These are phyloP conservation scores for Cadophora gregata DNA, from an alignment of 2,329 filamentous ascomycete genomes.

Conservation along the genomic window DNA sequence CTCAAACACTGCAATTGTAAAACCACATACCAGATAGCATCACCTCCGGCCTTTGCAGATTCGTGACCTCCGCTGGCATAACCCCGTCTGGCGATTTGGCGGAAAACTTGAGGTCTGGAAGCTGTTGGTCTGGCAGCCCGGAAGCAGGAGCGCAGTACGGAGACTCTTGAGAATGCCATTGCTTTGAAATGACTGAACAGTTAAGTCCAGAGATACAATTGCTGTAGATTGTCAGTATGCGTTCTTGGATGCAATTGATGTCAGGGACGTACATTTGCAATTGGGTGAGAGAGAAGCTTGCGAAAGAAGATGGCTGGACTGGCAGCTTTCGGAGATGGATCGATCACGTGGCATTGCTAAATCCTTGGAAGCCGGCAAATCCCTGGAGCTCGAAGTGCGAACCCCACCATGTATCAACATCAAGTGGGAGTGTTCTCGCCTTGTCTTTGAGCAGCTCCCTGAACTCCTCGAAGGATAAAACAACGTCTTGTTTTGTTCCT, in stretches of 20 bases:
- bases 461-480: background rate
- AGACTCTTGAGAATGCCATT: slow-evolving; percentile 47
- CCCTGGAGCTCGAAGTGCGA: background rate
- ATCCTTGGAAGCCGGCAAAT: background rate
- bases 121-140: slow-evolving; percentile 45
- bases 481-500: background rate
- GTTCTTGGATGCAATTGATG: background rate
- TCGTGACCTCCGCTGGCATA: slow-evolving; percentile 52
- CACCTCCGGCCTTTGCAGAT: slow-evolving; percentile 49
- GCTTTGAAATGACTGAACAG: slow-evolving; percentile 36
- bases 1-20: background rate
- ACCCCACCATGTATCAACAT: slow-evolving; percentile 9
- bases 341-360: background rate
- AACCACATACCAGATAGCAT: slow-evolving; percentile 55
- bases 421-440: background rate
- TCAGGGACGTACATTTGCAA: slow-evolving; percentile 35
- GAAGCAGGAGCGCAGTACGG: slow-evolving; percentile 44
- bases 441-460: background rate
- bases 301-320: slow-evolving; percentile 29
- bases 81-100: slow-evolving; percentile 50
- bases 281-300: slow-evolving; percentile 27
- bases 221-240: slow-evolving; percentile 16
- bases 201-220: slow-evolving; percentile 38
- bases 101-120: slow-evolving; percentile 47
- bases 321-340: slow-evolving; percentile 1